A percentile compares a stretch with the other conserved stretches of the same genome.
Conservation (phyloP, 331 rosid genomes). For the Acacia pycnantha region DNA sequence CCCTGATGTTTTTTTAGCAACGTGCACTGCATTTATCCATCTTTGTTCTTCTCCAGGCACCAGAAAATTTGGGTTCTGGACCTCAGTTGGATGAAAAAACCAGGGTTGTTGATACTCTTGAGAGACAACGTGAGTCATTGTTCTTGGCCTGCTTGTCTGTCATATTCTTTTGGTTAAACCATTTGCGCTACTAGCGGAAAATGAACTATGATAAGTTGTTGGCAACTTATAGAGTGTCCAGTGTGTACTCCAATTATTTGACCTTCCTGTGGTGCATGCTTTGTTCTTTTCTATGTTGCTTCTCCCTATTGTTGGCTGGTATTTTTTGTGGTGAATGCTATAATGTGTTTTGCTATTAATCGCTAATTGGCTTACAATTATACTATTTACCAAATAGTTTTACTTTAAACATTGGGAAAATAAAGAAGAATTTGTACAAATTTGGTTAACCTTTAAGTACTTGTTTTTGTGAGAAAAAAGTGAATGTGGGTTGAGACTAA, state of each 20-base stretch:
- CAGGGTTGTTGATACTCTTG: constrained; percentile 41
- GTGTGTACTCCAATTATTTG: constrained; percentile 2
- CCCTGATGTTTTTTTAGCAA: constrained; percentile 11
- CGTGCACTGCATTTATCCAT: background rate
- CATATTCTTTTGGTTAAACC: background rate
- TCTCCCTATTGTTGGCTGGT: background rate
- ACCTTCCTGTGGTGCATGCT: constrained; percentile 17
- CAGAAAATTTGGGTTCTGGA: constrained; percentile 45
- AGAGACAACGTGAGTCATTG: constrained; percentile 70
- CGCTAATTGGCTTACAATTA: background rate
- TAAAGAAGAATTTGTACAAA: background rate
- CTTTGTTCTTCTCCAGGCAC: constrained; percentile 50
- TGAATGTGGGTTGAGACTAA: background rate
- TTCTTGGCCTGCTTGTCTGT: constrained; percentile 7
- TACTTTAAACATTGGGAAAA: background rate
- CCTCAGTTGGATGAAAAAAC: constrained; percentile 50
- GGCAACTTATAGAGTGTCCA: background rate
- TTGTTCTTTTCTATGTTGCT: constrained; percentile 1
- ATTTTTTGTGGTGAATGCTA: background rate
- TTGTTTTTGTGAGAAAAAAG: background rate
- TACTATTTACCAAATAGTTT: background rate
- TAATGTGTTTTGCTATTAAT: constrained; percentile 1
- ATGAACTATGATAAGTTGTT: constrained; percentile 8
- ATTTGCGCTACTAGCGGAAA: constrained; percentile 10
- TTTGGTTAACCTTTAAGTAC: background rate